Percentiles rank a stretch among this genome's conserved stretches.
Conservation (phyloP, 108 stramenopile species). For the Pseudonitzschia multiseries region DNA sequence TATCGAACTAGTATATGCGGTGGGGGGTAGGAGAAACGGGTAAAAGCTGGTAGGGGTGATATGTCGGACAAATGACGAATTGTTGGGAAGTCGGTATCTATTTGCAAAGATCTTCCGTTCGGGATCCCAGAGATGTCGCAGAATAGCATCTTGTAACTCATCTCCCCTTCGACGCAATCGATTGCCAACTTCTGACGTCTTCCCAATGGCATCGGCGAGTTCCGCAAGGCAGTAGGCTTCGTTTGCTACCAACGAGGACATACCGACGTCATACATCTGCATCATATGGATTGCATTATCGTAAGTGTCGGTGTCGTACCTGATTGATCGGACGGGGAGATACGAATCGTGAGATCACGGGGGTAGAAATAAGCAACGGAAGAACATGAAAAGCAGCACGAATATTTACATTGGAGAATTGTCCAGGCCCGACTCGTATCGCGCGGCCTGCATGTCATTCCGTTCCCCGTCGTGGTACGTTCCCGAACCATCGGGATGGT, state of each 20-base stretch:
- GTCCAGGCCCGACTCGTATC: constrained; percentile 36
- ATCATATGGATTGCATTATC: constrained; percentile 17
- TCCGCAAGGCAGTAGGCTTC: constrained; percentile 17
- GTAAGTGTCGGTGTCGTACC: constrained; percentile 28
- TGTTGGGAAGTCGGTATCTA: constrained; percentile 14
- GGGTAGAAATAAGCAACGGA: neutral
- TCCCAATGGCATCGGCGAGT: constrained; percentile 24
- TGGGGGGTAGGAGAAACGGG: constrained; percentile 5
- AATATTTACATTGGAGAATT: constrained; percentile 34
- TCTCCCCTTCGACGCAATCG: constrained; percentile 13
- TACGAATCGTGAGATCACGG: neutral
- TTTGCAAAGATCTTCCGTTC: constrained; percentile 22
- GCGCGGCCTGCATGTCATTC: constrained; percentile 29
- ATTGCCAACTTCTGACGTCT: constrained; percentile 7
- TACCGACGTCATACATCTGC: constrained; percentile 36
- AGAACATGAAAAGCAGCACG: neutral
- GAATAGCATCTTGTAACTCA: neutral
- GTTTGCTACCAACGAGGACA: constrained; percentile 21
- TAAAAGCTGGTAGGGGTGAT: constrained; percentile 36
- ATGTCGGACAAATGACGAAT: constrained; percentile 18
- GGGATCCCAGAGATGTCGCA: constrained; percentile 27
- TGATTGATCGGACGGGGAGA: neutral
- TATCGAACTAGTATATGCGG: neutral
- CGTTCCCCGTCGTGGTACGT: neutral
- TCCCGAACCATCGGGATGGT: neutral